Percentiles rank a stretch among this genome's conserved stretches.
Conservation (phyloP, 768 basidiomycete species). For the Lactarius hatsudake region DNA sequence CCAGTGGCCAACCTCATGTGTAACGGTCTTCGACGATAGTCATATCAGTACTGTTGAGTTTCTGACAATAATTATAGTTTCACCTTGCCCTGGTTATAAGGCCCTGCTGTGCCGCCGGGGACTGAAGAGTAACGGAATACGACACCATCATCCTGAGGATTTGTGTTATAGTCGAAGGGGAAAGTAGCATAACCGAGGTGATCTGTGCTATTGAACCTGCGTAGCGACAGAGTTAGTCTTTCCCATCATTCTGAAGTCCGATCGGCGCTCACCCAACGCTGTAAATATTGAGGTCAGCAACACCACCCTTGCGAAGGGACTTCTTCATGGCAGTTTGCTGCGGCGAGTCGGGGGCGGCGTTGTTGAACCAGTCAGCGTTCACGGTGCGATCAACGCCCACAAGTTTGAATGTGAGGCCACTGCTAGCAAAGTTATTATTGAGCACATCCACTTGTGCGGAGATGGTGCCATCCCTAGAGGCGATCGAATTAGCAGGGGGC, state of each 20-base stretch:
- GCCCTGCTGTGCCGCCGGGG: conserved; percentile 40
- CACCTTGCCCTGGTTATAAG: conserved; percentile 39
- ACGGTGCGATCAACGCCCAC: conserved; percentile 42
- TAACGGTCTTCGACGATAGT: conserved; percentile 38
- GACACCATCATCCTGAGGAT: conserved; percentile 49
- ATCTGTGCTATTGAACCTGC: conserved; percentile 42
- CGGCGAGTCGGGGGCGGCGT: conserved; percentile 36
- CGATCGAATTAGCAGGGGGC: conserved; percentile 12
- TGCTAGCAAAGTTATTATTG: conserved; percentile 40
- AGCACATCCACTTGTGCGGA: conserved; percentile 41
- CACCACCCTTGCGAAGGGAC: conserved; percentile 42
- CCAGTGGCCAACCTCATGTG: conserved; percentile 61
- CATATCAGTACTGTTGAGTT: neutral
- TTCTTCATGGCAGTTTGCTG: conserved; percentile 50
- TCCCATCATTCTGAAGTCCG: conserved; percentile 15
- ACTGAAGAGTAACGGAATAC: conserved; percentile 37
- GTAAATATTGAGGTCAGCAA: conserved; percentile 48
- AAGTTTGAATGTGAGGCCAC: conserved; percentile 42
- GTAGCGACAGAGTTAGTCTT: neutral
- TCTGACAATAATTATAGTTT: neutral
- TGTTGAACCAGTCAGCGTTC: conserved; percentile 49
- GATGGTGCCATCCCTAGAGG: conserved; percentile 36
- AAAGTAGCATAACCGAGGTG: conserved; percentile 56
- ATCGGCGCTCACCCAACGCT: conserved; percentile 42
- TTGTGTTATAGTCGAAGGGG: conserved; percentile 41